A percentile compares a stretch with the other conserved stretches of the same genome.
These are phyloP conservation scores for Sedum album DNA, from an alignment of 164 flowering plant species.

Conservation along the genomic window DNA sequence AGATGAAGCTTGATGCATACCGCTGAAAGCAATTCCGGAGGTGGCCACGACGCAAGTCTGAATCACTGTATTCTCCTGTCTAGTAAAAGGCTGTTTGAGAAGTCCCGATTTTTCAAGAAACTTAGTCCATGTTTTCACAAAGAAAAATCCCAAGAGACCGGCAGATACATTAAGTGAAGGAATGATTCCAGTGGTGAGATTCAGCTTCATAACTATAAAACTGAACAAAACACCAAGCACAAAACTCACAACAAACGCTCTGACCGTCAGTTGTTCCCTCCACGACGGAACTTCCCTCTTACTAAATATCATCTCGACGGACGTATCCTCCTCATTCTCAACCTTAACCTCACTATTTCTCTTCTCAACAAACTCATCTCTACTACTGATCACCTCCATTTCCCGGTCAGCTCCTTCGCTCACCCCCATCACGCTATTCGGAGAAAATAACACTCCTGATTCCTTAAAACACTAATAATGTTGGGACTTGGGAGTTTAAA, in stretches of 20 bases:
- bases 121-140: neutral
- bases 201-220: slow-evolving; percentile 9
- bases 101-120: neutral
- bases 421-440: neutral
- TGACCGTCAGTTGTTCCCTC: slow-evolving; percentile 2
- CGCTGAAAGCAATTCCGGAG: neutral
- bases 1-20: neutral
- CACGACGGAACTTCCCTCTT: slow-evolving; percentile 2
- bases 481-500: neutral
- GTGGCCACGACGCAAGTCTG: neutral
- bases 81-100: neutral
- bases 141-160: neutral
- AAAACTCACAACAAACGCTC: slow-evolving; percentile 9
- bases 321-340: neutral
- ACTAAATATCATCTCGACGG: neutral
- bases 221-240: slow-evolving; percentile 9
- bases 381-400: neutral
- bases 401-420: neutral
- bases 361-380: neutral
- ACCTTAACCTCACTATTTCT: neutral
- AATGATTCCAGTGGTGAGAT: slow-evolving; percentile 7
- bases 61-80: neutral
- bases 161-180: neutral
- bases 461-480: neutral
- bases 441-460: neutral